Evolutionary conservation across 495 filamentous ascomycete genomes (phyloP).

Genomic region (Podospora pseudopauciseta): DNA sequence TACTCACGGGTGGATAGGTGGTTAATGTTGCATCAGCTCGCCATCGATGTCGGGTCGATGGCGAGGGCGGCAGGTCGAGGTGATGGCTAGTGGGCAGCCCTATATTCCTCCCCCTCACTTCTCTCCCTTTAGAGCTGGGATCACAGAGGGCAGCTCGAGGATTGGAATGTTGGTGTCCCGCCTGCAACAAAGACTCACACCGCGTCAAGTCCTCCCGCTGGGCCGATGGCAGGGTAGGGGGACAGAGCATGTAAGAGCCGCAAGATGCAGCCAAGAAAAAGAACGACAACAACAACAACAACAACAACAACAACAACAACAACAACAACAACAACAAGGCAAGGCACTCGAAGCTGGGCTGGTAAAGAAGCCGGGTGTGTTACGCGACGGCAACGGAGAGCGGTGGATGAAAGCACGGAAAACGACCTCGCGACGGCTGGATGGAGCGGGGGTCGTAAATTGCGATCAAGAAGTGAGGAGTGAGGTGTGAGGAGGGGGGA

Average conservation of each 20-base stretch:
- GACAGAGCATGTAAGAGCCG: constrained; percentile 32
- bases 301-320: background rate
- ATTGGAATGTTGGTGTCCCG: constrained; percentile 2
- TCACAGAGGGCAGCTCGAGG: constrained; percentile 1
- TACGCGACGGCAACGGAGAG: background rate
- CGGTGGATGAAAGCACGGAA: constrained; percentile 29
- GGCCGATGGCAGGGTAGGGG: constrained; percentile 20
- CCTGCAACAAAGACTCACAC: constrained; percentile 2
- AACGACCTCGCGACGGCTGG: constrained; percentile 32
- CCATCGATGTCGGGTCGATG: constrained; percentile 29
- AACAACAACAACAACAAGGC: background rate
- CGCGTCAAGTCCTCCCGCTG: constrained; percentile 23
- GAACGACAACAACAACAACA: constrained; percentile 11
- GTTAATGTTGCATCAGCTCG: constrained; percentile 26
- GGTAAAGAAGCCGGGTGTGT: constrained; percentile 11
- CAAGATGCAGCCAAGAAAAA: constrained; percentile 26
- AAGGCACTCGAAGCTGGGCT: background rate
- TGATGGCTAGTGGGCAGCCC: background rate
- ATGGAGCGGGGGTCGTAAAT: constrained; percentile 32
- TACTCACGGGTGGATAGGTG: constrained; percentile 22
- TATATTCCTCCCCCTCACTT: background rate
- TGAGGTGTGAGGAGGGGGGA: constrained; percentile 7
- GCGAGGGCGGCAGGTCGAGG: background rate
- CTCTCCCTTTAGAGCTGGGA: constrained; percentile 4
- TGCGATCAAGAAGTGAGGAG: constrained; percentile 15